Percentiles rank a stretch among this genome's conserved stretches.
These are phyloP conservation scores for Penicillium canescens DNA, from an alignment of 495 filamentous ascomycete species.

Conservation along the genomic window DNA sequence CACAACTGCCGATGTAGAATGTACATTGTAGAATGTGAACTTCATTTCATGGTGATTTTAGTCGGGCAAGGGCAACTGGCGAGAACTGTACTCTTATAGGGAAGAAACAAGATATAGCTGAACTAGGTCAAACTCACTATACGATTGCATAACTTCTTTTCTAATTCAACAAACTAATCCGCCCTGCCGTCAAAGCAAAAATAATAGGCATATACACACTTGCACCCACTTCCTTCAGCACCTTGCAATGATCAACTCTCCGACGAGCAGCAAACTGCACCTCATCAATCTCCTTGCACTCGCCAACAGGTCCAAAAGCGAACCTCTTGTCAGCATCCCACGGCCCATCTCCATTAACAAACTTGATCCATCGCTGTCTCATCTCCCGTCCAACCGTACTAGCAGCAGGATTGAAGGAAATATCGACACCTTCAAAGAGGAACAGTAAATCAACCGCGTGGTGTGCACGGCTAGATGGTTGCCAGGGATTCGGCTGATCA, in stretches of 20 bases:
- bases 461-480: conserved; percentile 41
- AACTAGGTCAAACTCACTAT: background rate
- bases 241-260: conserved; percentile 24
- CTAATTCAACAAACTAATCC: conserved; percentile 41
- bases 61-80: background rate
- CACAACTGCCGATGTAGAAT: conserved; percentile 2
- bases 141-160: background rate
- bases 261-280: conserved; percentile 32
- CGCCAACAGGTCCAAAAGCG: conserved; percentile 37
- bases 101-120: background rate
- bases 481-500: conserved; percentile 47
- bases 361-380: conserved; percentile 36
- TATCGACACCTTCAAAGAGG: conserved; percentile 36
- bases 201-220: conserved; percentile 36
- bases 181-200: conserved; percentile 35
- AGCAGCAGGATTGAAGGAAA: conserved; percentile 34
- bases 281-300: conserved; percentile 36
- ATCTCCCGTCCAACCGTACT: conserved; percentile 31
- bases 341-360: conserved; percentile 31
- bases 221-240: conserved; percentile 30
- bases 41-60: too few relatives aligned
- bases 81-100: background rate
- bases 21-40: background rate
- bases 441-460: conserved; percentile 48
- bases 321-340: conserved; percentile 30